Conservation (phyloP, 371 early-diverging fungal genomes). For the Apophysomyces trapeziformis region DNA sequence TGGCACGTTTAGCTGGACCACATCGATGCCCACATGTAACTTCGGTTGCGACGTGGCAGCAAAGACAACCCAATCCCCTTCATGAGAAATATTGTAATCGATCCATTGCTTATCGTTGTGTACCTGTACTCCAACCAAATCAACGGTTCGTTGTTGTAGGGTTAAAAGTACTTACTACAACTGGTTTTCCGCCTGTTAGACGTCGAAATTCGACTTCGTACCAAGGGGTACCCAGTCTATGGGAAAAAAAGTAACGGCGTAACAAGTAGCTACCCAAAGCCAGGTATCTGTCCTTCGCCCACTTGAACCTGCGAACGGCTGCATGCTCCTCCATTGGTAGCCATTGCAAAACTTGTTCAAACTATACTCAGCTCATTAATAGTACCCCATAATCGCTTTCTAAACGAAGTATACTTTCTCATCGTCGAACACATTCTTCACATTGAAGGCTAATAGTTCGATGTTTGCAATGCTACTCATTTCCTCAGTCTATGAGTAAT, state of each 20-base stretch:
- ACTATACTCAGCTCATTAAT: slow-evolving; percentile 19
- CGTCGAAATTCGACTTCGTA: slow-evolving; percentile 25
- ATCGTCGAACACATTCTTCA: slow-evolving; percentile 25
- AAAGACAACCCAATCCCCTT: slow-evolving; percentile 67
- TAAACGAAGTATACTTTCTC: slow-evolving; percentile 15
- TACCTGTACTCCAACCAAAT: background rate
- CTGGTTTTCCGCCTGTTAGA: slow-evolving; percentile 28
- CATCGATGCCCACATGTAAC: slow-evolving; percentile 57
- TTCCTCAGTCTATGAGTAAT: slow-evolving; percentile 10
- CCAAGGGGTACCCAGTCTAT: slow-evolving; percentile 29
- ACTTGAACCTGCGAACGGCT: slow-evolving; percentile 36
- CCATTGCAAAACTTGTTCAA: slow-evolving; percentile 32
- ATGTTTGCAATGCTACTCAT: slow-evolving; percentile 4
- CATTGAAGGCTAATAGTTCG: slow-evolving; percentile 23
- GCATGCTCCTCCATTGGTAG: slow-evolving; percentile 32
- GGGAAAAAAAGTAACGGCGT: slow-evolving; percentile 38
- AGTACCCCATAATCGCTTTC: background rate
- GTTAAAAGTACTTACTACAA: slow-evolving; percentile 20
- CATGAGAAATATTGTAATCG: slow-evolving; percentile 67
- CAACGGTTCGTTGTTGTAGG: background rate
- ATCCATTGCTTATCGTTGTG: background rate
- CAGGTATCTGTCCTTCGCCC: slow-evolving; percentile 33
- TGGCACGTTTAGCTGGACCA: slow-evolving; percentile 41
- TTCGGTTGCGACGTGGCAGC: slow-evolving; percentile 28
- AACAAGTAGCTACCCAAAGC: slow-evolving; percentile 40